phyloP scores from a whole-genome alignment of 2,329 filamentous ascomycete species.

The Aspergillus sergii region DNA sequence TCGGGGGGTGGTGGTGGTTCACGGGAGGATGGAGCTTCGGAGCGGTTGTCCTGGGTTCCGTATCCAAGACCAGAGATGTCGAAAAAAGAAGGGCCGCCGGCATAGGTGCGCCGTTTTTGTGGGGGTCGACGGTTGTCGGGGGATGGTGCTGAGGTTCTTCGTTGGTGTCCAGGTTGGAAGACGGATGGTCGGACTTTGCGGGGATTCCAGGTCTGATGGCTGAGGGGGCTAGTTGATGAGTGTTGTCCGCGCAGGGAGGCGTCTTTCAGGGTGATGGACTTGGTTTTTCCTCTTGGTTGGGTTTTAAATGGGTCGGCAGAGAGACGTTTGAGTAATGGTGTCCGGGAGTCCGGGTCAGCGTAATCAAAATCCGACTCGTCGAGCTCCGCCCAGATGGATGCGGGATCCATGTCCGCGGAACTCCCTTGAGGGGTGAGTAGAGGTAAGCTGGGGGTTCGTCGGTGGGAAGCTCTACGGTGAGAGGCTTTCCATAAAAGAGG shows the following conservation, averaged over 20 bases:
- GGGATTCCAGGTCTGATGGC: slow-evolving; percentile 24
- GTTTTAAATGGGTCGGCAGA: slow-evolving; percentile 16
- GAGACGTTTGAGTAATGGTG: slow-evolving; percentile 15
- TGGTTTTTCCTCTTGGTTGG: slow-evolving; percentile 28
- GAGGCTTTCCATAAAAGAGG: slow-evolving; percentile 38
- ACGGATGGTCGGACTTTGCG: slow-evolving; percentile 22
- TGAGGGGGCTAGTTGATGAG: slow-evolving; percentile 23
- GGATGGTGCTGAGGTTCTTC: slow-evolving; percentile 31
- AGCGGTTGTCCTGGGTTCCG: slow-evolving; percentile 28
- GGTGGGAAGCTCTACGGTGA: slow-evolving; percentile 30
- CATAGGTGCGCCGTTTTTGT: slow-evolving; percentile 21
- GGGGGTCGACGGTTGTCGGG: slow-evolving; percentile 21
- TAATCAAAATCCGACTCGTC: slow-evolving; percentile 66
- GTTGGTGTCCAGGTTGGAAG: slow-evolving; percentile 17
- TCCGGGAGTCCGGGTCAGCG: slow-evolving; percentile 13
- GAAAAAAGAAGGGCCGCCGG: slow-evolving; percentile 33
- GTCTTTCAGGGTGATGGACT: slow-evolving; percentile 20
- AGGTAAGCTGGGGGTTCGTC: slow-evolving; percentile 39
- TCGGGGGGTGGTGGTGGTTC: slow-evolving; percentile 6
- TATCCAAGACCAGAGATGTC: slow-evolving; percentile 30
- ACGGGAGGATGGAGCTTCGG: not conserved
- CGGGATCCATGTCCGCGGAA: slow-evolving; percentile 65
- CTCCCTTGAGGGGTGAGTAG: slow-evolving; percentile 45
- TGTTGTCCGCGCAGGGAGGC: slow-evolving; percentile 23
- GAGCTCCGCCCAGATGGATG: slow-evolving; percentile 86